phyloP scores from a whole-genome alignment of 306 rosid genomes.

The Begonia fuchsioides region DNA sequence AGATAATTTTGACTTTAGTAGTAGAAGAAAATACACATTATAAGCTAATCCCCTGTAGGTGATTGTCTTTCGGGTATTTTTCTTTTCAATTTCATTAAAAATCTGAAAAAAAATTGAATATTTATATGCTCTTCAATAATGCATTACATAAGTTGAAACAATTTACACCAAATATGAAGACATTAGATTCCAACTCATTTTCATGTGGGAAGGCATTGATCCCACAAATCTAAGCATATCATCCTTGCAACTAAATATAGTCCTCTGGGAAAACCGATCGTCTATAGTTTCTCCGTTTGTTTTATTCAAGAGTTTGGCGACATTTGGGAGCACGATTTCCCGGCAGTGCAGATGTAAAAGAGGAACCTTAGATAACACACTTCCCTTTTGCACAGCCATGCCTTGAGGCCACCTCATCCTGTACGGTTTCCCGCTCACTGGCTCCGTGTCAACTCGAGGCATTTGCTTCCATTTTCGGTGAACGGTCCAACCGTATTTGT shows the following conservation, averaged over 20 bases:
- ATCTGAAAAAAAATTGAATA: no score
- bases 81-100: no score
- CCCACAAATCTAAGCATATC: constrained; percentile 83
- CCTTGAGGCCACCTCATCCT: constrained; percentile 77
- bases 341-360: constrained; percentile 78
- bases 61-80: no score
- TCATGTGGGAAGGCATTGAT: constrained; percentile 87
- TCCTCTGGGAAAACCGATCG: no score
- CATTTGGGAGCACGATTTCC: constrained; percentile 76
- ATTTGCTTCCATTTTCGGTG: constrained; percentile 80
- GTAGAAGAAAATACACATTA: no score
- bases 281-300: neutral
- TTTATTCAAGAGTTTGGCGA: constrained; percentile 40
- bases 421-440: constrained; percentile 52
- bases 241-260: constrained; percentile 14
- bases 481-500: constrained; percentile 86
- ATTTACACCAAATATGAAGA: constrained; percentile 67
- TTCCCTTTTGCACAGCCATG: constrained; percentile 85
- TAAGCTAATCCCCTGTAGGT: no score
- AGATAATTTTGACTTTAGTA: no score
- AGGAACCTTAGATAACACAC: constrained; percentile 85
- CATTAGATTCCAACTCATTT: constrained; percentile 96
- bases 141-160: no score
- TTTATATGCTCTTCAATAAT: no score
- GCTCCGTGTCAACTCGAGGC: constrained; percentile 61